A percentile compares a stretch with the other conserved stretches of the same genome.
phyloP scores from a whole-genome alignment of 345 rosid genomes.

The Lagerstroemia speciosa region DNA sequence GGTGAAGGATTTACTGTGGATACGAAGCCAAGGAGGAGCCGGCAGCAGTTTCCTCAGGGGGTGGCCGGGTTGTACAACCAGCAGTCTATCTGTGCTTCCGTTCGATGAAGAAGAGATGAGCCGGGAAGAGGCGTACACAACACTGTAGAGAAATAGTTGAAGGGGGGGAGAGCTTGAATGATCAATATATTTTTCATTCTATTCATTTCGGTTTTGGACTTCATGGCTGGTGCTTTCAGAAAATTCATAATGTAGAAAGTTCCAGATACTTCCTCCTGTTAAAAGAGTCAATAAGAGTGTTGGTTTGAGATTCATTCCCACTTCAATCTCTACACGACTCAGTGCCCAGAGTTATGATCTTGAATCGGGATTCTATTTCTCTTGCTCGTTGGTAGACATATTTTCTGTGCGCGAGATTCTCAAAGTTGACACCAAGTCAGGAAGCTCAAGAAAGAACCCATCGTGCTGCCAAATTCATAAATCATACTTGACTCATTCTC shows the following conservation, averaged over 20 bases:
- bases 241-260: not conserved
- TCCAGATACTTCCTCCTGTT: not conserved
- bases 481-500: too few relatives aligned
- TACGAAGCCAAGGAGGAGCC: slow-evolving; percentile 51
- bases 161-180: not conserved
- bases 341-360: too few relatives aligned
- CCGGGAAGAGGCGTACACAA: not conserved
- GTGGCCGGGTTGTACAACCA: slow-evolving; percentile 46
- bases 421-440: not conserved
- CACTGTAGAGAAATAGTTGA: not conserved
- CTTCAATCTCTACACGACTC: not conserved
- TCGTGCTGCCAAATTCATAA: too few relatives aligned
- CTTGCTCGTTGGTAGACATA: too few relatives aligned
- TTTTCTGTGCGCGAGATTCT: not conserved
- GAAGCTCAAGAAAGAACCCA: too few relatives aligned
- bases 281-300: not conserved
- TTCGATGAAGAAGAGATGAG: slow-evolving; percentile 21
- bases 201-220: not conserved
- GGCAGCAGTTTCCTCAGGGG: slow-evolving; percentile 36
- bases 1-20: slow-evolving; percentile 65
- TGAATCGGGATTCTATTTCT: too few relatives aligned
- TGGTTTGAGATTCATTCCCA: not conserved
- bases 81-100: slow-evolving; percentile 57
- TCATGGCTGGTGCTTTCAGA: not conserved
- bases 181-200: not conserved